Base-by-base conservation (phyloP, 2,329 filamentous ascomycete species). In the Saccharata proteae region DNA sequence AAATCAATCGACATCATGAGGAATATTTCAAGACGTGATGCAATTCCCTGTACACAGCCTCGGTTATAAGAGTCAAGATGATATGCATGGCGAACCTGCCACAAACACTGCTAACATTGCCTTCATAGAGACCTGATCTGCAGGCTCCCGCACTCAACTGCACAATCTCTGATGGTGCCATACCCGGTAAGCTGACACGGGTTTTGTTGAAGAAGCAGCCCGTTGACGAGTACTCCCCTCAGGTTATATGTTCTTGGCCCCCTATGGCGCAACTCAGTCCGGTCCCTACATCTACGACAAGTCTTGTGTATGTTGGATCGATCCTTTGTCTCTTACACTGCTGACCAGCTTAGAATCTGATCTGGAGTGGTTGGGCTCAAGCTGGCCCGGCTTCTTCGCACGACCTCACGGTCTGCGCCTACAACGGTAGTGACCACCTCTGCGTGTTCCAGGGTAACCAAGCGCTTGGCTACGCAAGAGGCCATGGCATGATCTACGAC, bases 221-320 rank as follows among this genome's bases (percentile, higher is more conserved):
- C 15, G 10, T 3, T 16, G 26, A 6, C 16, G 15, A 7, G 16
- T 16, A n/a, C 16, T 10, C 15, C 20, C n/a, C 20, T 22, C 63
- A 2, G 65, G 65, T 15, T 68, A 66, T 41, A 61, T 66, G 26
- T 68, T 68, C 40, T 48, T 68, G 25, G 58, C 61, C 13, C 65
- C 64, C 0, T 68, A 67, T 39, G 55, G 64, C 25, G 56, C 61
- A 17, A 44, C 58, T 30, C 64, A 66, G 36, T 56, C 62, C 6
- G 63, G 61, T 2, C 59, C 64, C 6, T 64, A 68, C 41, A 67
- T 68, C 17, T 68, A 65, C 40, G 64, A 68, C 42, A 65, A 61
- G 41, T 50, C 52, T 37, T 64, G 64, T 39, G 58, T 61, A 12
- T 15, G 6, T 10, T 8, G 26, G 6, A 6, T n/a, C 6, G 5